Percentiles rank a stretch among this genome's conserved stretches.
These are phyloP conservation scores for Lodderomyces orthopsilosis DNA, from an alignment of 1,139 yeast species.

Conservation along the genomic window DNA sequence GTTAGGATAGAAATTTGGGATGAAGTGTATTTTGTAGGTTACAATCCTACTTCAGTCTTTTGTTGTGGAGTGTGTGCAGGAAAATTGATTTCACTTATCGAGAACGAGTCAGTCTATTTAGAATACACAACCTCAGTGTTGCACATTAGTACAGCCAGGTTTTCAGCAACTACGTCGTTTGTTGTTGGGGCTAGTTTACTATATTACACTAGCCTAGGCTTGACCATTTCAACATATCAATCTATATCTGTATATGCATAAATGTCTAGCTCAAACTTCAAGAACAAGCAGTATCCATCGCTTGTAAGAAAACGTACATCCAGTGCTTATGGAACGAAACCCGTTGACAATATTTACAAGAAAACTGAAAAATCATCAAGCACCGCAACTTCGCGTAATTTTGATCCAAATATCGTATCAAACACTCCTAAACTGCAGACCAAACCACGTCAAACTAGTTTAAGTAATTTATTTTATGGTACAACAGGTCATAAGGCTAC, in stretches of 20 bases:
- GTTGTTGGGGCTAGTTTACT: background rate
- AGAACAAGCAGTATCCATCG: constrained; percentile 8
- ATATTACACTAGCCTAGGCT: background rate
- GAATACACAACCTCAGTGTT: no score
- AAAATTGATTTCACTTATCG: no score
- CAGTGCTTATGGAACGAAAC: constrained; percentile 4
- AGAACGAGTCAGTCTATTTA: no score
- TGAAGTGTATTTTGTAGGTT: no score
- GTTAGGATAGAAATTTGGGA: no score
- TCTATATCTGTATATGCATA: background rate
- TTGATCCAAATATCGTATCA: background rate
- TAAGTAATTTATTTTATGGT: background rate
- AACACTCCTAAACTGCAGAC: background rate
- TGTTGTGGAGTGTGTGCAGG: background rate
- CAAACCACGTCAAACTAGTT: background rate
- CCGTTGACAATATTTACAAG: background rate
- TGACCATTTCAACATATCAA: background rate
- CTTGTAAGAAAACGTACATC: constrained; percentile 5
- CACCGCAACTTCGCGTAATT: background rate
- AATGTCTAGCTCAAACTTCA: constrained; percentile 4
- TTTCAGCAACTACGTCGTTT: background rate
- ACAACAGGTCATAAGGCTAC: no score
- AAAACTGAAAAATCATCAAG: background rate
- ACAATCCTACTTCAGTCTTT: no score
- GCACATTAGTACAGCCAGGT: background rate